Base-by-base conservation (phyloP, 768 basidiomycete genomes). In the Leccinum disarticulatum region DNA sequence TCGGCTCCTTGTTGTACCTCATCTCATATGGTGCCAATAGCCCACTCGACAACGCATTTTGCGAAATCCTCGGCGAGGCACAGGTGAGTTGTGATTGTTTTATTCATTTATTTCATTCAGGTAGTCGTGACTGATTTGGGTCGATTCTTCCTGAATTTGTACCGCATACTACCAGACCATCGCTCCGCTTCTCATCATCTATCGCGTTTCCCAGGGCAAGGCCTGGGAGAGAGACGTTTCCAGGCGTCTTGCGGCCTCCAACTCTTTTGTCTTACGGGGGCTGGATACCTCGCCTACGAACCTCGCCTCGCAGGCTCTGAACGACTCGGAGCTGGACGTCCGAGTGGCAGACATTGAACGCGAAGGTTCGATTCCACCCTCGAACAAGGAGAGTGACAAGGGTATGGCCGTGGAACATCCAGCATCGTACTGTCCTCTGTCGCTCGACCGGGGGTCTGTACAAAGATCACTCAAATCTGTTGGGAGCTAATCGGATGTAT, bases 141-240 rank as follows among this genome's bases (percentile, higher is more conserved):
- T 25, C 33, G 15, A 25, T 43, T 50, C 17, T 22, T 22, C 13
- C 2, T 33, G 31, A 33, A 33, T 61, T 35, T 13, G 6, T 2
- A 35, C 35, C 35, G 80, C n/a, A 8, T 11, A 33, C 31, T 19
- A 19, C 41, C 35, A 43, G 80, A 73, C 79, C 69, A 75, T 81
- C 36, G 79, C 81, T 14, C 75, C 77, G 0, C 78, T 80, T 61
- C 72, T 81, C 27, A 81, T 82, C 58, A 80, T 80, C 33, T 78
- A 77, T 47, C 77, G 80, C 17, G 70, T 82, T 11, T 76, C 79
- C 2, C 70, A 78, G 58, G 81, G 81, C 14, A 70, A 33, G 31
- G 31, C 31, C 11, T 33, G 31, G 31, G 31, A 33, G 31, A 33
- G 31, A 10, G 31, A 33, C 7, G 52, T 63, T 19, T 31, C 64